phyloP scores from a whole-genome alignment of 1,139 yeast genomes.

The Yamadazyma sp. region DNA sequence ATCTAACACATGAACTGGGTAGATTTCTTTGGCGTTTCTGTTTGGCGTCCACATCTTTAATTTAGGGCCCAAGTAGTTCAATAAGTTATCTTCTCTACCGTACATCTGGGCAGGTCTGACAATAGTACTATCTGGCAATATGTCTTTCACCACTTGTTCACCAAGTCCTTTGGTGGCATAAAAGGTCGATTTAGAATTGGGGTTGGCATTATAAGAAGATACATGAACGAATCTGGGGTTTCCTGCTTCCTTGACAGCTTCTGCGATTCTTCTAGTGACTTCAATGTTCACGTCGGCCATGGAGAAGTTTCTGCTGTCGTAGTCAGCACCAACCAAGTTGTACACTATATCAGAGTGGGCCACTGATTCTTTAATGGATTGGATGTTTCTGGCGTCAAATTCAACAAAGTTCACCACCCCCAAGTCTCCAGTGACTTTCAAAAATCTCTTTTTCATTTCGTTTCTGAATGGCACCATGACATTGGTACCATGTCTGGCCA shows the following conservation, averaged over 20 bases:
- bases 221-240: slow-evolving; percentile 79
- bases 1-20: slow-evolving; percentile 77
- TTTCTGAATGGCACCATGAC: slow-evolving; percentile 80
- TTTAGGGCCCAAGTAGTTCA: slow-evolving; percentile 61
- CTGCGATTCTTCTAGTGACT: slow-evolving; percentile 74
- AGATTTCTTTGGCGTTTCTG: slow-evolving; percentile 60
- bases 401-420: slow-evolving; percentile 87
- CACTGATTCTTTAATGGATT: slow-evolving; percentile 76
- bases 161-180: slow-evolving; percentile 82
- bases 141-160: slow-evolving; percentile 68
- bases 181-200: slow-evolving; percentile 64
- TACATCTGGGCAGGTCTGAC: slow-evolving; percentile 85
- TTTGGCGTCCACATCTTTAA: slow-evolving; percentile 64
- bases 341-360: slow-evolving; percentile 81
- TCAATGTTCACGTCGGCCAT: slow-evolving; percentile 86
- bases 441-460: slow-evolving; percentile 74
- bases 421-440: slow-evolving; percentile 82
- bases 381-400: slow-evolving; percentile 75
- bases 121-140: slow-evolving; percentile 74
- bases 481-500: slow-evolving; percentile 80
- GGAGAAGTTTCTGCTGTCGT: slow-evolving; percentile 73
- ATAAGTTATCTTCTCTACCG: slow-evolving; percentile 73
- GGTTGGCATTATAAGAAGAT: slow-evolving; percentile 77
- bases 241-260: slow-evolving; percentile 68
- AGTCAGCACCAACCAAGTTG: slow-evolving; percentile 79